phyloP scores from a whole-genome alignment of 495 filamentous ascomycete species.

The Aspergillus nidulans region DNA sequence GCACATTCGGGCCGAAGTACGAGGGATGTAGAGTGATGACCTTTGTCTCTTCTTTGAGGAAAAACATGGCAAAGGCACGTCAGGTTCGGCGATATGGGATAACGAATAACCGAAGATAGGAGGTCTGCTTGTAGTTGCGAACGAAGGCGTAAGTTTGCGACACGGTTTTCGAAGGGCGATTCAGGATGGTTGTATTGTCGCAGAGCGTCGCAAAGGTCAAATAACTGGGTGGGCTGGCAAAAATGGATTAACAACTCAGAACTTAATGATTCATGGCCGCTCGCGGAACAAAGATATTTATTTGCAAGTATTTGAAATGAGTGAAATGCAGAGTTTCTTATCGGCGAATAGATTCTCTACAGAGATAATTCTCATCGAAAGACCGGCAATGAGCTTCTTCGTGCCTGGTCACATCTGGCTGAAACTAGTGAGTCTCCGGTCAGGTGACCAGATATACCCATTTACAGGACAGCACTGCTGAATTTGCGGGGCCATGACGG shows the following conservation, averaged over 20 bases:
- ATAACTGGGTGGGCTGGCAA: background rate
- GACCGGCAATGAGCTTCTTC: background rate
- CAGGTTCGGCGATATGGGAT: background rate
- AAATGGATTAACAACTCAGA: slow-evolving; percentile 4
- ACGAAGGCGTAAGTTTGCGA: background rate
- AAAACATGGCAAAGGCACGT: slow-evolving; percentile 66
- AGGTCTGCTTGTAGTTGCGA: background rate
- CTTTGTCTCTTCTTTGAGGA: slow-evolving; percentile 92
- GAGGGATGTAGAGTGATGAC: slow-evolving; percentile 92
- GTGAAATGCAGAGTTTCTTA: background rate
- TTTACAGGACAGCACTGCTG: background rate
- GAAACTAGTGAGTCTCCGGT: slow-evolving; percentile 4
- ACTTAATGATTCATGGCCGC: slow-evolving; percentile 1
- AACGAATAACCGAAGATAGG: background rate
- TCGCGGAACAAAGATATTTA: background rate
- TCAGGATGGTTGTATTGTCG: background rate
- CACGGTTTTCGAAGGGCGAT: background rate
- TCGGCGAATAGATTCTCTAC: background rate
- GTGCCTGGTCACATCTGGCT: slow-evolving; percentile 10
- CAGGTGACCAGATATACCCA: slow-evolving; percentile 14
- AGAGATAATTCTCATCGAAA: slow-evolving; percentile 1
- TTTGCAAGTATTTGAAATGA: background rate
- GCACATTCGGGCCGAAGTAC: slow-evolving; percentile 88
- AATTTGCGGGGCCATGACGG: background rate
- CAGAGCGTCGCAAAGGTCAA: background rate